These are phyloP conservation scores for Leishmania mexicana DNA, from an alignment of 208 protist genomes.

Conservation along the genomic window DNA sequence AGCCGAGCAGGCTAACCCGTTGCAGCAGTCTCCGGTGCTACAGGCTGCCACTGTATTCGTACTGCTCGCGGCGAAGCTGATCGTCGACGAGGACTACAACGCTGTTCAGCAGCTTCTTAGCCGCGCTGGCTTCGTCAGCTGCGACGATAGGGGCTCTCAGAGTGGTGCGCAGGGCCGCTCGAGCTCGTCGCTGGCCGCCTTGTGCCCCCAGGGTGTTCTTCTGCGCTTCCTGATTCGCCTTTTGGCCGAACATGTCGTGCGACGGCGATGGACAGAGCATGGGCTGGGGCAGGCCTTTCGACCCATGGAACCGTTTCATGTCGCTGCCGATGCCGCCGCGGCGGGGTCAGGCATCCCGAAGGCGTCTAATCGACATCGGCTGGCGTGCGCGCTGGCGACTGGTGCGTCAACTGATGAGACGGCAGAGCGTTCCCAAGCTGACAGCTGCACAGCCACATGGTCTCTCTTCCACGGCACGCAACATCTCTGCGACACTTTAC, in stretches of 20 bases:
- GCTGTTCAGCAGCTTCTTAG: slow-evolving; percentile 6
- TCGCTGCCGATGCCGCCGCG: neutral
- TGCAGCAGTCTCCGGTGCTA: neutral
- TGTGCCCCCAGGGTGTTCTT: slow-evolving; percentile 10
- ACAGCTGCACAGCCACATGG: too few species aligned
- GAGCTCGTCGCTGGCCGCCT: neutral
- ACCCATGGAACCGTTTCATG: slow-evolving; percentile 12
- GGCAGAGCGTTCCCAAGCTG: too few species aligned
- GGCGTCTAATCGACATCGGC: neutral
- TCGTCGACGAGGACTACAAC: slow-evolving; percentile 20
- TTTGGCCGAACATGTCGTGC: slow-evolving; percentile 30
- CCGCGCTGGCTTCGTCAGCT: neutral
- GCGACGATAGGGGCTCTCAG: neutral
- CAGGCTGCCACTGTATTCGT: slow-evolving; percentile 4
- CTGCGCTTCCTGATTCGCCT: slow-evolving; percentile 28
- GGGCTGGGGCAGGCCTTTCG: slow-evolving; percentile 29
- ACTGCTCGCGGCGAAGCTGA: neutral
- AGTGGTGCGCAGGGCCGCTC: neutral
- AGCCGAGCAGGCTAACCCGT: neutral
- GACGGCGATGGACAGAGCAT: slow-evolving; percentile 32
- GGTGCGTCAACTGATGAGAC: neutral
- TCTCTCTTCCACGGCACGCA: neutral
- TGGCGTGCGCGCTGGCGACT: slow-evolving; percentile 7
- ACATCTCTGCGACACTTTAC: slow-evolving; percentile 10
- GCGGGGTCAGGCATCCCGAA: too few species aligned